Evolutionary conservation across 2,329 filamentous ascomycete genomes (phyloP).

Genomic region (Hypoxylon sp.): DNA sequence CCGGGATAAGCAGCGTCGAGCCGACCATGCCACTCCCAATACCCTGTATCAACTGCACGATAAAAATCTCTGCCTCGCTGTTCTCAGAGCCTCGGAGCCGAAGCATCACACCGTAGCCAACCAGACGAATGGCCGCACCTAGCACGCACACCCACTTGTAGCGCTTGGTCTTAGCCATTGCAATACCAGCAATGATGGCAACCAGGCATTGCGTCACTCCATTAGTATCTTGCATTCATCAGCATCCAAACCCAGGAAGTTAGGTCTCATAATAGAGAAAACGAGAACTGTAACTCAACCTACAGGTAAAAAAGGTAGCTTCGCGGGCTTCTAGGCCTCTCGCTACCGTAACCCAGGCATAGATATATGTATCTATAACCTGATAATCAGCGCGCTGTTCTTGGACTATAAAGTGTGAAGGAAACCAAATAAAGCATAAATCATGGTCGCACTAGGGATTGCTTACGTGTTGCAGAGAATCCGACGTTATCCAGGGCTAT

Average conservation of each 20-base stretch:
- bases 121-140: conserved; percentile 59
- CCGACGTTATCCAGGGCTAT: conserved; percentile 61
- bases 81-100: conserved; percentile 62
- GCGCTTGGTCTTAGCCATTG: conserved; percentile 60
- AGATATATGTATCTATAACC: conserved; percentile 52
- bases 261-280: background rate
- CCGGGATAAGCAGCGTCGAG: conserved; percentile 59
- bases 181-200: conserved; percentile 58
- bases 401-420: background rate
- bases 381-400: conserved; percentile 1
- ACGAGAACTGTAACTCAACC: background rate
- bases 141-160: conserved; percentile 64
- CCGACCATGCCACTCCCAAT: conserved; percentile 63
- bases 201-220: conserved; percentile 61
- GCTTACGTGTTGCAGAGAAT: conserved; percentile 54
- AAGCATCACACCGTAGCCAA: conserved; percentile 67
- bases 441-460: background rate
- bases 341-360: conserved; percentile 62
- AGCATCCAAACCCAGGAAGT: conserved; percentile 5
- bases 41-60: conserved; percentile 65
- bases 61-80: conserved; percentile 61
- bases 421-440: background rate
- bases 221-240: conserved; percentile 46
- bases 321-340: conserved; percentile 58
- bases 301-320: conserved; percentile 60